Percentiles rank a stretch among this genome's conserved stretches.
Evolutionary conservation across 257 asterid species (phyloP).

Genomic region (Fraxinus quadrangulata): DNA sequence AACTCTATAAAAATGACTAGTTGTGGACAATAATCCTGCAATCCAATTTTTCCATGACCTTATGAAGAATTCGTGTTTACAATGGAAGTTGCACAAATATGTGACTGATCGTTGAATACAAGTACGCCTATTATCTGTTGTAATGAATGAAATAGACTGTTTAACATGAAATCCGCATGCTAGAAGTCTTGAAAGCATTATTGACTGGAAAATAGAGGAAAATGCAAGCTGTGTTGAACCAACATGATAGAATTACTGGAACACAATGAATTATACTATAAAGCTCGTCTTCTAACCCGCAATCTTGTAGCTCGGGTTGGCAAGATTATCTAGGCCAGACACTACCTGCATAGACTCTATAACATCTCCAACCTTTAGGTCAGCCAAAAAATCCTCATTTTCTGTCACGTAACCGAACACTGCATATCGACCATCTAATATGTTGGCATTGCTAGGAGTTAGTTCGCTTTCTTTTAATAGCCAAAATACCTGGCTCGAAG

Average conservation of each 20-base stretch:
- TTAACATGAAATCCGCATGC: background rate
- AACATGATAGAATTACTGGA: conserved; percentile 19
- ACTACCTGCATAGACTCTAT: conserved; percentile 89
- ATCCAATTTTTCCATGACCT: background rate
- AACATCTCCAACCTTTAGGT: conserved; percentile 94
- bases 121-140: background rate
- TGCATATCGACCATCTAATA: conserved; percentile 88
- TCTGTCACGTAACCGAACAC: conserved; percentile 88
- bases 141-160: background rate
- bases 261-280: conserved; percentile 29
- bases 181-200: background rate
- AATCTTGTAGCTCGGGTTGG: conserved; percentile 95
- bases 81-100: background rate
- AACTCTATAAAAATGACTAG: no score
- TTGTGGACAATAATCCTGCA: background rate
- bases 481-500: conserved; percentile 98
- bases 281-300: conserved; percentile 55
- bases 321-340: conserved; percentile 90
- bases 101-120: background rate
- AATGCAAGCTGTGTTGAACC: background rate
- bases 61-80: background rate
- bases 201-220: no score
- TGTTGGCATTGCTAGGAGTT: conserved; percentile 98
- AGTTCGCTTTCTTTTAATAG: conserved; percentile 96
- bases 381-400: conserved; percentile 86